Percentiles rank a stretch among this genome's conserved stretches.
Conservation (phyloP, 1,284 basidiomycete species). For the Spongispora temasekensis region DNA sequence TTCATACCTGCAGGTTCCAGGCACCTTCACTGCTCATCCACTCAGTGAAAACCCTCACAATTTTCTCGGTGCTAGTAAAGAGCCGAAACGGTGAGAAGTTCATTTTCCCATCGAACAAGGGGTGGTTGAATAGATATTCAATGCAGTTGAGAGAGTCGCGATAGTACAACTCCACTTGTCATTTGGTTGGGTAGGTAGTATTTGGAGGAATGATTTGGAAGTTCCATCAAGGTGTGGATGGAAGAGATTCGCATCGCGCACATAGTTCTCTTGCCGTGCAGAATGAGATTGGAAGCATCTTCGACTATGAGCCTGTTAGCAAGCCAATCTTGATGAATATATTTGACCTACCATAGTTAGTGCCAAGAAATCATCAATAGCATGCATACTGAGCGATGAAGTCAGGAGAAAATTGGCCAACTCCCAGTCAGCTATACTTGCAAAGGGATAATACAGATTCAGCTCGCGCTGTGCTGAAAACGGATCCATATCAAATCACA, state of each 20-base stretch:
- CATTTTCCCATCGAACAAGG: no score
- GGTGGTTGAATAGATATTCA: no score
- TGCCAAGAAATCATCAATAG: neutral
- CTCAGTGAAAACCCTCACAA: neutral
- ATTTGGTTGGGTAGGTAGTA: neutral
- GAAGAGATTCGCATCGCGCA: neutral
- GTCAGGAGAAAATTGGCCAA: neutral
- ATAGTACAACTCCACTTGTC: no score
- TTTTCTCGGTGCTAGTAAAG: neutral
- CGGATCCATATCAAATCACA: neutral
- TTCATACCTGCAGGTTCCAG: neutral
- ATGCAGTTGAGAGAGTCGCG: no score
- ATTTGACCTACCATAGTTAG: neutral
- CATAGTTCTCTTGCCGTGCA: neutral
- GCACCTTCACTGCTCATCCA: neutral
- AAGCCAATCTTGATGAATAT: neutral
- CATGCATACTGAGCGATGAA: neutral
- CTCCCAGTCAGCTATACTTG: neutral
- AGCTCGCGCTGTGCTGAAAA: neutral
- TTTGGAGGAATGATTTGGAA: neutral
- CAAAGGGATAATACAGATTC: neutral
- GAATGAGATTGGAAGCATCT: neutral
- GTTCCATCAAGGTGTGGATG: neutral
- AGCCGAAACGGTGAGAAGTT: neutral
- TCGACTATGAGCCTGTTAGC: neutral